Percentiles rank a stretch among this genome's conserved stretches.
Evolutionary conservation across 148 eudicot species (phyloP).

Genomic region (Rheum nobile): DNA sequence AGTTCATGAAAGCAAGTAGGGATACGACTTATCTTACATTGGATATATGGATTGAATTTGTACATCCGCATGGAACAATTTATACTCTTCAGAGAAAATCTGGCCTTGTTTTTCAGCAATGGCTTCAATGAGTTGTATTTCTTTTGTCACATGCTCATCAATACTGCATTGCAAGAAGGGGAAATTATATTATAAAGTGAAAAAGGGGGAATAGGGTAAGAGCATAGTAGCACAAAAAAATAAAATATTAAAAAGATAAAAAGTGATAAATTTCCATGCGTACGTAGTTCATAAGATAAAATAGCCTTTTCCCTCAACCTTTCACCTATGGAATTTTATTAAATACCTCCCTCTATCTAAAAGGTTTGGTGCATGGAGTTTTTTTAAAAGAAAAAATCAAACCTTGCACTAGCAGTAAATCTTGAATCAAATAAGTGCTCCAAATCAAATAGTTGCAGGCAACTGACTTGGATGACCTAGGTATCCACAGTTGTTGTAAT

Average conservation of each 20-base stretch:
- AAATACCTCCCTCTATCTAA: neutral
- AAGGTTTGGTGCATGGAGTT: neutral
- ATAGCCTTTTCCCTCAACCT: neutral
- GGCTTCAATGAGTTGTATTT: too few species aligned
- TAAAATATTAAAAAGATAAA: too few species aligned
- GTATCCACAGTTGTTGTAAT: slow-evolving; percentile 70
- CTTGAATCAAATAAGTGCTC: neutral
- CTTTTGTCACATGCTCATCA: slow-evolving; percentile 87
- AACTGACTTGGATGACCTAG: slow-evolving; percentile 81
- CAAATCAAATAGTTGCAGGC: neutral
- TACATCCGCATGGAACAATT: slow-evolving; percentile 94
- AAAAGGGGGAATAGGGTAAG: neutral
- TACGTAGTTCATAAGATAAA: neutral
- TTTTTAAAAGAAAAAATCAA: neutral
- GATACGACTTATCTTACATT: slow-evolving; percentile 50
- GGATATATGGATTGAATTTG: slow-evolving; percentile 96
- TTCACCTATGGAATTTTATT: neutral
- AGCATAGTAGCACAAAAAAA: neutral
- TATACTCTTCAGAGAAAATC: slow-evolving; percentile 98
- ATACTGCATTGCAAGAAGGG: slow-evolving; percentile 31
- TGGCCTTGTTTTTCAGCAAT: too few species aligned
- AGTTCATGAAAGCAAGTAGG: neutral
- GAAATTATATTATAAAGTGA: slow-evolving; percentile 7
- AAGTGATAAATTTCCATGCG: neutral
- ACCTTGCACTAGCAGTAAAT: too few species aligned